These are phyloP conservation scores for Ammopiptanthus mongolicus DNA, from an alignment of 306 rosid genomes.

Conservation along the genomic window DNA sequence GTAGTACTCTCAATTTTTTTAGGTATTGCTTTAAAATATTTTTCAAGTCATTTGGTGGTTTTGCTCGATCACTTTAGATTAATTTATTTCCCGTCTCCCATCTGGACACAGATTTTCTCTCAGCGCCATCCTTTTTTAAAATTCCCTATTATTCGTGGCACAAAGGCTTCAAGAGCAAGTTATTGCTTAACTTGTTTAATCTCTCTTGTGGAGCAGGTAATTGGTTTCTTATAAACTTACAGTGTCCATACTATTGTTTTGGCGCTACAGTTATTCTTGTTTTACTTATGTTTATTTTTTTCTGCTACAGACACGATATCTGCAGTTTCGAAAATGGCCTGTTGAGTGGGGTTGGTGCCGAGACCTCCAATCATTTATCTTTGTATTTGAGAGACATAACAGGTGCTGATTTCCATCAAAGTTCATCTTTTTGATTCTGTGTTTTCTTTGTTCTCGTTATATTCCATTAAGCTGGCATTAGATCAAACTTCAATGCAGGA, in stretches of 20 bases:
- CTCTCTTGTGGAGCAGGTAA: conserved; percentile 95
- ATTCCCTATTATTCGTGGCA: conserved; percentile 41
- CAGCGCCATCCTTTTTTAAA: conserved; percentile 49
- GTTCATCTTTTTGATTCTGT: conserved; percentile 10
- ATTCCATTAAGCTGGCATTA: conserved; percentile 18
- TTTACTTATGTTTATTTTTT: background rate
- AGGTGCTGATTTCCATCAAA: conserved; percentile 48
- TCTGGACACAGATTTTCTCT: conserved; percentile 55
- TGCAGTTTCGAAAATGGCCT: conserved; percentile 78
- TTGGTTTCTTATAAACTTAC: conserved; percentile 13
- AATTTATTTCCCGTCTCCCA: background rate
- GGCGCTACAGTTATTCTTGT: background rate
- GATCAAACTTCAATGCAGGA: conserved; percentile 47
- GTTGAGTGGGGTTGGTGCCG: conserved; percentile 99
- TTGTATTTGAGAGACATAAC: conserved; percentile 79
- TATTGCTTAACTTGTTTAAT: conserved; percentile 79
- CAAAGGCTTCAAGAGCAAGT: conserved; percentile 56
- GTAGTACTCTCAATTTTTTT: background rate
- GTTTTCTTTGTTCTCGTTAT: conserved; percentile 13
- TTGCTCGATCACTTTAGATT: conserved; percentile 17
- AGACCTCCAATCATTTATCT: conserved; percentile 87
- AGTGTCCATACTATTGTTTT: background rate
- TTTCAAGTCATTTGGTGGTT: background rate
- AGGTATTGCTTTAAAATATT: background rate
- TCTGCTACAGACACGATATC: conserved; percentile 54